Conservation (phyloP, 78 protist genomes). For the Tieghemostelium lacteum region DNA sequence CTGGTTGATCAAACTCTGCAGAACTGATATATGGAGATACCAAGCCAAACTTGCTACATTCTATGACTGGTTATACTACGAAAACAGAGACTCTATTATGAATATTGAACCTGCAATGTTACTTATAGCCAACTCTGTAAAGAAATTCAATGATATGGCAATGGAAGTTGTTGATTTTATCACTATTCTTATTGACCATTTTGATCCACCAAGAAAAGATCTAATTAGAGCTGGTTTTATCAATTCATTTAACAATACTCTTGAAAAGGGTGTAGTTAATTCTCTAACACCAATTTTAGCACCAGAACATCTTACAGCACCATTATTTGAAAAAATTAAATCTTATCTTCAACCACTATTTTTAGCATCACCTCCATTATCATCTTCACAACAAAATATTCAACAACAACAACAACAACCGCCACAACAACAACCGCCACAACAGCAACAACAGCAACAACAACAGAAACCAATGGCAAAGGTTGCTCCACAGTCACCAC, state of each 20-base stretch:
- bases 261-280: constrained; percentile 70
- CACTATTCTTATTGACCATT: constrained; percentile 31
- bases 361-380: neutral
- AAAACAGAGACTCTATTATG: constrained; percentile 79
- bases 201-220: constrained; percentile 51
- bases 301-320: constrained; percentile 15
- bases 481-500: neutral
- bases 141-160: constrained; percentile 80
- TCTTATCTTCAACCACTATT: constrained; percentile 20
- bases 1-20: constrained; percentile 76
- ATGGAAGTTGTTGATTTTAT: constrained; percentile 76
- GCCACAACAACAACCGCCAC: neutral
- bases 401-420: neutral
- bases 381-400: neutral
- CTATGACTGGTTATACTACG: constrained; percentile 82
- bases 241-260: constrained; percentile 16
- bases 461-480: neutral
- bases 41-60: constrained; percentile 68
- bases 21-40: constrained; percentile 41
- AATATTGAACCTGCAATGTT: constrained; percentile 87
- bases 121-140: constrained; percentile 80
- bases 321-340: constrained; percentile 56
- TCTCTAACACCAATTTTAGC: constrained; percentile 42
- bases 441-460: neutral
- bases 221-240: constrained; percentile 42